Conservation (phyloP, 1,284 basidiomycete species). For the Fomitopsis pinicola region DNA sequence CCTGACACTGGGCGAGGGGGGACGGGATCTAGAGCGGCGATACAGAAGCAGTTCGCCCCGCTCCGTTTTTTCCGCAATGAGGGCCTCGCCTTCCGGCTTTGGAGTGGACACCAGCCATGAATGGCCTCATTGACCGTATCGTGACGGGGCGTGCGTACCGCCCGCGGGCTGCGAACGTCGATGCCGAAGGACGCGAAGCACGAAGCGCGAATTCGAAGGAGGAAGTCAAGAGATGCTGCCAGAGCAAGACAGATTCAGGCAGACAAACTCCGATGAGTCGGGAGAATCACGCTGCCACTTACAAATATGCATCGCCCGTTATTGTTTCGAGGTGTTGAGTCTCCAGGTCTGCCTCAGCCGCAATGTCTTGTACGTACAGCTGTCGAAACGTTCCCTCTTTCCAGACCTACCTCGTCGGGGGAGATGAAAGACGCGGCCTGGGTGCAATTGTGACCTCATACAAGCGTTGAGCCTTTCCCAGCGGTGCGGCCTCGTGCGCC, state of each 20-base stretch:
- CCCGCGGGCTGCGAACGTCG: background rate
- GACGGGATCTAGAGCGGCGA: conserved; percentile 1
- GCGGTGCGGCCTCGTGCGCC: background rate
- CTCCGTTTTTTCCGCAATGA: background rate
- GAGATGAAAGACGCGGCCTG: background rate
- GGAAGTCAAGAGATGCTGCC: background rate
- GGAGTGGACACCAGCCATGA: background rate
- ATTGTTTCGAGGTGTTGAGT: background rate
- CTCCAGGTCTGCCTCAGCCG: background rate
- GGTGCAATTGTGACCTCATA: background rate
- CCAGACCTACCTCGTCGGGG: background rate
- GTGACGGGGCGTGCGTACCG: background rate
- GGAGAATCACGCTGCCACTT: background rate
- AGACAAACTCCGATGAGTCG: background rate
- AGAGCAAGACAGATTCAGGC: background rate
- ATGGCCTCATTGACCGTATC: background rate
- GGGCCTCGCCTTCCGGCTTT: background rate
- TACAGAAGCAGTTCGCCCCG: background rate
- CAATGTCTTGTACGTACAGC: background rate
- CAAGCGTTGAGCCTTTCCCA: background rate
- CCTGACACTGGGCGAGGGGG: background rate
- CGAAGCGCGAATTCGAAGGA: background rate
- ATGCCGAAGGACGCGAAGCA: background rate
- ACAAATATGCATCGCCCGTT: background rate
- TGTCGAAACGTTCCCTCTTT: too few relatives aligned